Conservation (phyloP, 768 basidiomycete species). For the Dioszegia aurantiaca region DNA sequence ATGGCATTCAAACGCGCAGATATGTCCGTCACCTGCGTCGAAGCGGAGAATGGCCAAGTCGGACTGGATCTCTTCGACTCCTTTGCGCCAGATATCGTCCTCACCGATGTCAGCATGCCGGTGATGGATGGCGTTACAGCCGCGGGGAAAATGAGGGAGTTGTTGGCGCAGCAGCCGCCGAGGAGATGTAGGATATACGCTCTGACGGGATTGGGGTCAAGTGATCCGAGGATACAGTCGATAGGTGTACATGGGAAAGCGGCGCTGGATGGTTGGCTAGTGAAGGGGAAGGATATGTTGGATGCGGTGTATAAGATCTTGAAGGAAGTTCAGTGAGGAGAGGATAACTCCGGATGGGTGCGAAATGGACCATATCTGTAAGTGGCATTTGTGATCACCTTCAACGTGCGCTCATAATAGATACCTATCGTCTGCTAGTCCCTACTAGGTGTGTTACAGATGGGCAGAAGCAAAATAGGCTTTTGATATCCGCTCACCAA, state of each 20-base stretch:
- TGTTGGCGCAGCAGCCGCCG: conserved; percentile 11
- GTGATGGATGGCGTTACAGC: conserved; percentile 41
- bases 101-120: conserved; percentile 47
- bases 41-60: conserved; percentile 32
- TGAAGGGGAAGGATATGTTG: conserved; percentile 38
- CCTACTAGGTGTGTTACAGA: no score
- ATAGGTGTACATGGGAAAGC: conserved; percentile 33
- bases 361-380: no score
- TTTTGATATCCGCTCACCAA: no score
- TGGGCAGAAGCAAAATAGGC: no score
- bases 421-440: no score
- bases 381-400: no score
- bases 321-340: conserved; percentile 2
- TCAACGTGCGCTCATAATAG: no score
- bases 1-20: conserved; percentile 20
- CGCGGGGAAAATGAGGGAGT: conserved; percentile 29
- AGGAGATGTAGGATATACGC: conserved; percentile 17
- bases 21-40: conserved; percentile 3
- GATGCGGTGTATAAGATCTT: conserved; percentile 15
- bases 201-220: conserved; percentile 40
- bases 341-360: no score
- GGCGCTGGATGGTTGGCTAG: conserved; percentile 40
- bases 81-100: conserved; percentile 30
- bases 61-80: conserved; percentile 27
- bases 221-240: conserved; percentile 32